phyloP scores from a whole-genome alignment of 2,329 filamentous ascomycete genomes.

The Claviceps africana region DNA sequence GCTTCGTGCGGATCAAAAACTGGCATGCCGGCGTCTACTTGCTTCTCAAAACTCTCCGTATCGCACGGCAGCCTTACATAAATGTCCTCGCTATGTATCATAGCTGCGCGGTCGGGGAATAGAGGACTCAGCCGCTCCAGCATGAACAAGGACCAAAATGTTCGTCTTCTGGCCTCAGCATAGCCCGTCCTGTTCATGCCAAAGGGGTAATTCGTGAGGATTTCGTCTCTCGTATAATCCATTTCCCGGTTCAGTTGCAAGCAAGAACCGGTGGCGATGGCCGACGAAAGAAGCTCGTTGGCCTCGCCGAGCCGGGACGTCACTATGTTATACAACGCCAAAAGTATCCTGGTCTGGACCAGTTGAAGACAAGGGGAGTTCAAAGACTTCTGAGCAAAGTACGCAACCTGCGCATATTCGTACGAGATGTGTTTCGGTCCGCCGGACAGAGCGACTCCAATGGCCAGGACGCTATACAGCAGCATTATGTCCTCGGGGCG shows the following conservation, averaged over 20 bases:
- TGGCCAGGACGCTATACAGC: slow-evolving; percentile 29
- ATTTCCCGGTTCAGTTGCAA: slow-evolving; percentile 51
- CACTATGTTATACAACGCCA: slow-evolving; percentile 52
- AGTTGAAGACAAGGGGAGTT: slow-evolving; percentile 36
- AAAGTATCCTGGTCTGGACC: slow-evolving; percentile 51
- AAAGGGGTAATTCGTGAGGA: slow-evolving; percentile 33
- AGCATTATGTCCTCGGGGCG: slow-evolving; percentile 31
- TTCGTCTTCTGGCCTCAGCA: slow-evolving; percentile 53
- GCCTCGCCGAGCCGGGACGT: slow-evolving; percentile 44
- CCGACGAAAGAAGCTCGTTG: slow-evolving; percentile 49
- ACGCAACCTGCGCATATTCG: slow-evolving; percentile 37
- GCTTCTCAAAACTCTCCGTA: slow-evolving; percentile 46
- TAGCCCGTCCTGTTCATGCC: slow-evolving; percentile 43
- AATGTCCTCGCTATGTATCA: slow-evolving; percentile 49
- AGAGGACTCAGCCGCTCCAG: slow-evolving; percentile 53
- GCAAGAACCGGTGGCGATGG: slow-evolving; percentile 43
- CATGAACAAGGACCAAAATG: slow-evolving; percentile 58
- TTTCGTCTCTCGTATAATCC: slow-evolving; percentile 29
- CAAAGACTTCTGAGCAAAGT: slow-evolving; percentile 33
- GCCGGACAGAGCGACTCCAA: slow-evolving; percentile 25
- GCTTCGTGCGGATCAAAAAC: slow-evolving; percentile 40
- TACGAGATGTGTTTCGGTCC: slow-evolving; percentile 23
- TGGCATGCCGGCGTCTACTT: slow-evolving; percentile 41
- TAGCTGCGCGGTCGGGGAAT: slow-evolving; percentile 36
- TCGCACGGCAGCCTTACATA: slow-evolving; percentile 53